These are phyloP conservation scores for Neotropicomus parvogracilis DNA, from an alignment of 1,284 basidiomycete species.

Conservation along the genomic window DNA sequence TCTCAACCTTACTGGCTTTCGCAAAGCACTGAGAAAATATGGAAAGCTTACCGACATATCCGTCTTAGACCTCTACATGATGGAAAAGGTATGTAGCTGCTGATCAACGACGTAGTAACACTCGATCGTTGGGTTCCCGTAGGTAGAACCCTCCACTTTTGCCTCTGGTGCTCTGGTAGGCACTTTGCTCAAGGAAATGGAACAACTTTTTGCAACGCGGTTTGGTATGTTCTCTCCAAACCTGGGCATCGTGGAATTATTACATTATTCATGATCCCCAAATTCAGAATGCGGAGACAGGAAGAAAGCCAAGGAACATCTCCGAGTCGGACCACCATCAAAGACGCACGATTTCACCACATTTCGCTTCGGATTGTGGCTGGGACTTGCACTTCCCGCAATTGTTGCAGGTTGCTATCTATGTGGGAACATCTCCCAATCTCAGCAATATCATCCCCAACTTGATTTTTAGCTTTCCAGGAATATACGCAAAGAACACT, in stretches of 20 bases:
- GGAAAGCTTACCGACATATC: conserved; percentile 79
- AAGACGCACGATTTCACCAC: conserved; percentile 76
- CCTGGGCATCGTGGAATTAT: neutral
- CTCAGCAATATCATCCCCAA: neutral
- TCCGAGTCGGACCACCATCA: conserved; percentile 54
- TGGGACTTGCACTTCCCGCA: conserved; percentile 81
- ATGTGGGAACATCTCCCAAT: conserved; percentile 43
- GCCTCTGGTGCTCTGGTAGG: conserved; percentile 61
- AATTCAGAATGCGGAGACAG: conserved; percentile 79
- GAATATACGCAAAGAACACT: conserved; percentile 54
- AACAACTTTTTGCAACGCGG: conserved; percentile 65
- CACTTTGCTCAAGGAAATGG: conserved; percentile 69
- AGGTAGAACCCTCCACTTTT: conserved; percentile 65
- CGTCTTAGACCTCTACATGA: conserved; percentile 68
- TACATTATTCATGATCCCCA: no score
- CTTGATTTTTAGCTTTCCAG: conserved; percentile 50
- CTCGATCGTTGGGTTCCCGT: neutral
- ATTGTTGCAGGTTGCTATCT: conserved; percentile 65
- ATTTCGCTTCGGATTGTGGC: conserved; percentile 70
- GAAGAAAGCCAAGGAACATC: conserved; percentile 71
- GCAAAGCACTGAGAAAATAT: conserved; percentile 92
- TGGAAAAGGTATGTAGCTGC: conserved; percentile 54
- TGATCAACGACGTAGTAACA: neutral
- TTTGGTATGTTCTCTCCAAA: conserved; percentile 55
- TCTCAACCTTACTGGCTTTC: conserved; percentile 86